phyloP scores from a whole-genome alignment of 2,329 filamentous ascomycete species.

The Fusarium sp. region DNA sequence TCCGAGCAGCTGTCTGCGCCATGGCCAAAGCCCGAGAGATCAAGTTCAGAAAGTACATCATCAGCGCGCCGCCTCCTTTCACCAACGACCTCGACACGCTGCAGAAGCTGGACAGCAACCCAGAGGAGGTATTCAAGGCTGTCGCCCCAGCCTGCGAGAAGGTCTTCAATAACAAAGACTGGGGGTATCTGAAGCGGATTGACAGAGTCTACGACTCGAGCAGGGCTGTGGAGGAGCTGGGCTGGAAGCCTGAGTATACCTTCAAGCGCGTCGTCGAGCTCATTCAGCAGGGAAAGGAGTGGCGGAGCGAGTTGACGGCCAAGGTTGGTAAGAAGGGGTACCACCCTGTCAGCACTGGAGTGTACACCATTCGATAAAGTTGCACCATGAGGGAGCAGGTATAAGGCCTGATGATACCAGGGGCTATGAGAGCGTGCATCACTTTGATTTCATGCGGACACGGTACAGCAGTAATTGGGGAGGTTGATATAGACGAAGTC shows the following conservation, averaged over 20 bases:
- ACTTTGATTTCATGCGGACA: not conserved
- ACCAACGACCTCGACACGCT: conserved; percentile 50
- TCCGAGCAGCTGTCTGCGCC: conserved; percentile 58
- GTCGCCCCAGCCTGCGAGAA: conserved; percentile 47
- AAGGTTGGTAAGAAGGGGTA: conserved; percentile 63
- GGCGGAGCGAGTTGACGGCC: conserved; percentile 57
- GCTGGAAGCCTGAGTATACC: conserved; percentile 61
- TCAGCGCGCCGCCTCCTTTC: conserved; percentile 62
- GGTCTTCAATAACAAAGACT: conserved; percentile 53
- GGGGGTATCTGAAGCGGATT: conserved; percentile 57
- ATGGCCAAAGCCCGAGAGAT: conserved; percentile 54
- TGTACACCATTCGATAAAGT: conserved; percentile 58
- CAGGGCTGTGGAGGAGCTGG: conserved; percentile 59
- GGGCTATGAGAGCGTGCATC: not conserved
- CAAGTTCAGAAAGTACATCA: conserved; percentile 59
- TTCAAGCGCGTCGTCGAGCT: conserved; percentile 55
- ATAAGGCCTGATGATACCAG: too few relatives aligned
- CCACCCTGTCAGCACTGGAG: conserved; percentile 59
- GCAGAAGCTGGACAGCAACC: conserved; percentile 52
- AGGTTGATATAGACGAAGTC: too few relatives aligned
- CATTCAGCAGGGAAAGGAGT: conserved; percentile 54
- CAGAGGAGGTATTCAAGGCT: conserved; percentile 50
- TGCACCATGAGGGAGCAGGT: too few relatives aligned
- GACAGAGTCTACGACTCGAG: conserved; percentile 64
- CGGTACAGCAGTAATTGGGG: too few relatives aligned